Evolutionary conservation across 345 rosid genomes (phyloP), one percentile per base, ranked within the genome.

Genomic region (Moricandia moricandioides): DNA sequence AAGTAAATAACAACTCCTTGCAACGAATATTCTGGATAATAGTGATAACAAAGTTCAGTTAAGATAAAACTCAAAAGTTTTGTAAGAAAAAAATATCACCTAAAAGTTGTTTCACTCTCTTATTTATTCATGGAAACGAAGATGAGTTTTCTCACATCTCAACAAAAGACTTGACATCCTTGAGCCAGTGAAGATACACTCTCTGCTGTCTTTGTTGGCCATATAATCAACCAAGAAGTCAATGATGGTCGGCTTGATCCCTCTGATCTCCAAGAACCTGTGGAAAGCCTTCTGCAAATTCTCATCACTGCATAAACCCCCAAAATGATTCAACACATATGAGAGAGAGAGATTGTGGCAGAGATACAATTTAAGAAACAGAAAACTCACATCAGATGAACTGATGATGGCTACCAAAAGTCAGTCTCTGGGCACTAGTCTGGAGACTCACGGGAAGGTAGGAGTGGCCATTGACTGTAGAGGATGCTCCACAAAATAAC

Each of bases 261-360:
- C 96, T 74, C 96, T 85, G 37, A 84, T 77, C 84, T 84, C 96
- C 0, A n/a, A n/a, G n/a, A n/a, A n/a, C n/a, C n/a, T n/a, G n/a
- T n/a, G n/a, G n/a, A n/a, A n/a, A n/a, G n/a, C n/a, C n/a, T n/a
- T n/a, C n/a, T n/a, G n/a, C n/a, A n/a, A n/a, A n/a, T n/a, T n/a
- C n/a, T n/a, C n/a, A 89, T 88, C 90, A 4, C 96, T 89, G 82
- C 18, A 62, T 67, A 65, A 24, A 62, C 12, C 43, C 39, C 43
- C 67, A 3, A 47, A 43, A 31, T 7, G 26, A 35, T 69, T 69
- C 54, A 18, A 57, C 29, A 13, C 10, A 69, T 1, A 3, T 34
- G 14, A 3, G 5, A 31, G 34, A 34, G 8, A 34, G 1, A 1
- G 9, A 34, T 6, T 34, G 37, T 34, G 37, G 8, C 74, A 24